Base-by-base conservation (phyloP, 2,329 filamentous ascomycete genomes). In the Xylaria sp. region DNA sequence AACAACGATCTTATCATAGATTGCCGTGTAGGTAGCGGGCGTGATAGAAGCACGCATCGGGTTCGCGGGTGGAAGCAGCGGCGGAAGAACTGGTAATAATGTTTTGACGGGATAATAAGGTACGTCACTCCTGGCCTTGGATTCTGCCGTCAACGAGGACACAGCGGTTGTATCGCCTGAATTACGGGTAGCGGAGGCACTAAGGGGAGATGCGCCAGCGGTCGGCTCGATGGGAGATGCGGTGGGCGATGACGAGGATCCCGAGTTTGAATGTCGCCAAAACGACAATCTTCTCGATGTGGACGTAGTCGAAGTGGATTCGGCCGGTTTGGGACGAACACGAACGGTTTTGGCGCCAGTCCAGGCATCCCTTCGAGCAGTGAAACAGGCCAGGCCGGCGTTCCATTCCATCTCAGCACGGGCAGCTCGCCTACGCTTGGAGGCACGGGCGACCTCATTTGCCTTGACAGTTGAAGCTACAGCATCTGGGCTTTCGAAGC, bases 1-100 rank as follows among this genome's bases (percentile, higher is more conserved):
- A 0, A 92, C 73, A 48, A 97, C 86, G 54, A 96, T 88, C 75
- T 96, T 96, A 71, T 89, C 88, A 78, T 96, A 97, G 59, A 97
- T 90, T 52, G 88, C 89, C 0, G 86, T 78, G 73, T 97, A 96
- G 58, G 89, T 82, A 13, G 82, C 76, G 0, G 90, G 85, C 0
- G 80, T 87, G 68, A 97, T 94, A 37, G 86, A 88, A 35, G 86
- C 82, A 58, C 92, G 89, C 73, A 96, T 86, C 0, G 87, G 82
- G 70, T 96, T 92, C 52, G 82, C 80, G 0, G 83, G 77, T 4
- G 91, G 89, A 4, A 97, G 79, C 4, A 95, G 76, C 0, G 90
- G 89, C 4, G 84, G 82, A 0, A 88, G 84, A 54, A 96, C 74
- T 0, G 92, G 92, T 2, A 96, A 72, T 34, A 92, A 75, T 2